Base-by-base conservation (phyloP, 177 flowering plant genomes). In the Telopea speciosissima region DNA sequence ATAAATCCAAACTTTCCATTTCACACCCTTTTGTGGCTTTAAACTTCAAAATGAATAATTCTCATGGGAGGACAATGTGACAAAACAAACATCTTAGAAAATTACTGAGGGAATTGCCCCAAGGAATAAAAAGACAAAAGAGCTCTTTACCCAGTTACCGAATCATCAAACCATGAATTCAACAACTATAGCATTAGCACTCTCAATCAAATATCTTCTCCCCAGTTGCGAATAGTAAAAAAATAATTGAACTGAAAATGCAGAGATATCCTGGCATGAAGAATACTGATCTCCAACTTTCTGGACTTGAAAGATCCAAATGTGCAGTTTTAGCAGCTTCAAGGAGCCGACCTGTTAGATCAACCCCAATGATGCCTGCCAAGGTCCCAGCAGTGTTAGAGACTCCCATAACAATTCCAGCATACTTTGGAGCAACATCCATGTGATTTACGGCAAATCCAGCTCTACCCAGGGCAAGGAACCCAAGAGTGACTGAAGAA, bases 381-480 rank as follows among this genome's bases (percentile, higher is more conserved):
- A 94, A 76, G 17, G 98, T 94, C 26, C 97, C 98, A 24, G 95
- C 97, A 11, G 97, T 91, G 69, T 91, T 91, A 16, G 97, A 90
- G 66, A 91, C 89, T 66, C 97, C 98, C 98, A 94, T 90, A 21
- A 94, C 87, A 65, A 94, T 92, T 62, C 97, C 98, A 11, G 98
- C 98, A 82, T 94, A 94, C 71, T 88, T 83, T 7, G 98, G 98
- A 72, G 98, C 97, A 74, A 94, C 77, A 78, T 92, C 98, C 97
- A 93, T 85, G 81, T 93, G 98, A 73, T 93, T 93, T 69, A 93
- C 96, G 0, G 98, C 98, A 84, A 93, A 94, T 14, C 98, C 98
- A 45, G 97, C 98, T 80, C 98, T 83, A 24, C 97, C 97, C 8
- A 94, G 81, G 10, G 97, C 97, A 80, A 93, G 82, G 81, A 89